phyloP scores from a whole-genome alignment of 129 eudicot species.

The Lactuca saligna region DNA sequence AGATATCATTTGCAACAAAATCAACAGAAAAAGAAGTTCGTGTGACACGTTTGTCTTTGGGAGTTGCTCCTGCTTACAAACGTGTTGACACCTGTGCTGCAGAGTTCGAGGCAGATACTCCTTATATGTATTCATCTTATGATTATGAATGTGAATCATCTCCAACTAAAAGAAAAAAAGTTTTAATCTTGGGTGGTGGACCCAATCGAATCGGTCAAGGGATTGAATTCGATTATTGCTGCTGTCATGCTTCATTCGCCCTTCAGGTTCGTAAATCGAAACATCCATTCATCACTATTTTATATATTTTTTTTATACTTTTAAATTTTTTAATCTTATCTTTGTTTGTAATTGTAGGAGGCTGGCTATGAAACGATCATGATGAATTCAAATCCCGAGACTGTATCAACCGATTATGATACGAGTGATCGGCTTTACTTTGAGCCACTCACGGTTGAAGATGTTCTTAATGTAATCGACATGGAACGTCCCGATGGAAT shows the following conservation, averaged over 20 bases:
- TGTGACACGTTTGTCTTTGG: constrained; percentile 60
- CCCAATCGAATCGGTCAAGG: constrained; percentile 97
- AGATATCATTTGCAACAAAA: constrained; percentile 79
- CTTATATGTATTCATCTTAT: constrained; percentile 94
- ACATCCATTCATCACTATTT: neutral
- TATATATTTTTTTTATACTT: neutral
- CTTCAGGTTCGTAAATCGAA: constrained; percentile 65
- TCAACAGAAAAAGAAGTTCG: constrained; percentile 73
- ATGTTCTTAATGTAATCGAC: constrained; percentile 83
- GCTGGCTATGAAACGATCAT: constrained; percentile 97
- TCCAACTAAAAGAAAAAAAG: constrained; percentile 86
- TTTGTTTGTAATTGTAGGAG: constrained; percentile 55
- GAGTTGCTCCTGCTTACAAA: constrained; percentile 84
- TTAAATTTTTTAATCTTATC: neutral
- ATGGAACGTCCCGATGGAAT: constrained; percentile 97
- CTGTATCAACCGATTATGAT: constrained; percentile 96
- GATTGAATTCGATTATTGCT: constrained; percentile 97
- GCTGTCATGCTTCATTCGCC: constrained; percentile 97
- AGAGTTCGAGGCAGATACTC: constrained; percentile 93
- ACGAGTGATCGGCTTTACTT: constrained; percentile 95
- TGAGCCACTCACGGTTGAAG: constrained; percentile 95
- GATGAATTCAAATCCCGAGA: constrained; percentile 99
- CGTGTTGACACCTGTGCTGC: constrained; percentile 99
- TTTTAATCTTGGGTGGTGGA: constrained; percentile 94
- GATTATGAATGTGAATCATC: constrained; percentile 74